phyloP scores from a whole-genome alignment of 192 early-diverging fungal genomes.

The Podila verticillata region DNA sequence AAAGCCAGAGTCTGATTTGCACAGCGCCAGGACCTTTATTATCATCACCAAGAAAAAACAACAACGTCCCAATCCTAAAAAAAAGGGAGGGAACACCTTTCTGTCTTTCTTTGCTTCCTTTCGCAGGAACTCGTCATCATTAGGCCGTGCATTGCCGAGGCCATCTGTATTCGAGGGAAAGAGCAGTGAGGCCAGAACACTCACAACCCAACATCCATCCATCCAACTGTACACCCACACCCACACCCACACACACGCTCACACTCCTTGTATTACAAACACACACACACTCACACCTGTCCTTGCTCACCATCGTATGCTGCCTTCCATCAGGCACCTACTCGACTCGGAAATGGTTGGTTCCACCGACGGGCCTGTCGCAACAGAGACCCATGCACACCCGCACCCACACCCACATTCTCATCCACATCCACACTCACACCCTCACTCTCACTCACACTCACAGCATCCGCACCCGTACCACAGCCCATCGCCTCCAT shows the following conservation, averaged over 20 bases:
- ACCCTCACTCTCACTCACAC: background rate
- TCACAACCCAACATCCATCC: too few species aligned
- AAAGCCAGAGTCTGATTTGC: too few species aligned
- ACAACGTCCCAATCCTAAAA: too few species aligned
- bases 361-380: background rate
- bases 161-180: too few species aligned
- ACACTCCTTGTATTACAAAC: background rate
- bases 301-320: conserved; percentile 20
- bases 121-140: too few species aligned
- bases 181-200: too few species aligned
- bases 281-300: background rate
- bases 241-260: background rate
- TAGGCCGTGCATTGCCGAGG: too few species aligned
- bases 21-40: too few species aligned
- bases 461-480: background rate
- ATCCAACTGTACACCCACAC: too few species aligned
- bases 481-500: background rate
- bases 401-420: background rate
- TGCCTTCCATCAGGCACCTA: conserved; percentile 41
- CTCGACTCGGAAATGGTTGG: conserved; percentile 18
- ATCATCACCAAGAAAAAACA: too few species aligned
- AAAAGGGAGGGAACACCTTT: too few species aligned
- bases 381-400: background rate
- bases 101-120: too few species aligned
- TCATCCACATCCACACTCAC: background rate